Evolutionary conservation across 2,329 filamentous ascomycete species (phyloP).

Genomic region (Ophiostoma angusticollis): DNA sequence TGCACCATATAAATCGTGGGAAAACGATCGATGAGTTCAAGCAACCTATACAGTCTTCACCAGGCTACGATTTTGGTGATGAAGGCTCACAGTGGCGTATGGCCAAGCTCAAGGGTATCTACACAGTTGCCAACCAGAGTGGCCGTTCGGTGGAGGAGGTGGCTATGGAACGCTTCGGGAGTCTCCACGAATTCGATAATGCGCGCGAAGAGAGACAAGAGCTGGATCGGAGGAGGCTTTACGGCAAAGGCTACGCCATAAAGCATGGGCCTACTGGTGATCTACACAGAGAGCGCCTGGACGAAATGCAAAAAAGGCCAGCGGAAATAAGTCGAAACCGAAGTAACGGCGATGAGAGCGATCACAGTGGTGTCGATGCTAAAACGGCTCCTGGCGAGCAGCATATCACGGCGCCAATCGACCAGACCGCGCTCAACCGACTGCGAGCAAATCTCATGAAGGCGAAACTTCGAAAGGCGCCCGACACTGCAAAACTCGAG

Average conservation of each 20-base stretch:
- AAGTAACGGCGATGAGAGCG: neutral
- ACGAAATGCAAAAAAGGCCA: too few relatives aligned
- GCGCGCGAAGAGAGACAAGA: constrained; percentile 89
- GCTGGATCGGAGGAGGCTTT: constrained; percentile 66
- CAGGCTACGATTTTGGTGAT: constrained; percentile 77
- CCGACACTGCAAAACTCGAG: constrained; percentile 66
- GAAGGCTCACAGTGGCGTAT: constrained; percentile 87
- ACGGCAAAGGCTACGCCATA: constrained; percentile 72
- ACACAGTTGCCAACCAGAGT: constrained; percentile 62
- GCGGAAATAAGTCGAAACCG: neutral
- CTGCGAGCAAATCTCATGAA: constrained; percentile 94
- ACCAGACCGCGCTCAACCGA: constrained; percentile 73
- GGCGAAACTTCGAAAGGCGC: constrained; percentile 69
- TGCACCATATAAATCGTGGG: constrained; percentile 46
- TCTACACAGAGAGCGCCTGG: constrained; percentile 58
- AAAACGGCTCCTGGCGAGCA: constrained; percentile 29
- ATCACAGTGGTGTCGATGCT: constrained; percentile 14
- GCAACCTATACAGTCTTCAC: constrained; percentile 43
- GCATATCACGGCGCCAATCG: constrained; percentile 37
- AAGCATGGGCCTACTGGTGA: constrained; percentile 84
- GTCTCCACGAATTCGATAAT: constrained; percentile 75
- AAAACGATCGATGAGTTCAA: constrained; percentile 40
- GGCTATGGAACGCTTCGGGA: constrained; percentile 69
- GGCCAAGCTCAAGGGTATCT: constrained; percentile 83
- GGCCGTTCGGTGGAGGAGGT: constrained; percentile 67